Evolutionary conservation across 495 filamentous ascomycete species (phyloP).

Genomic region (Staphylotrichum tortipilum): DNA sequence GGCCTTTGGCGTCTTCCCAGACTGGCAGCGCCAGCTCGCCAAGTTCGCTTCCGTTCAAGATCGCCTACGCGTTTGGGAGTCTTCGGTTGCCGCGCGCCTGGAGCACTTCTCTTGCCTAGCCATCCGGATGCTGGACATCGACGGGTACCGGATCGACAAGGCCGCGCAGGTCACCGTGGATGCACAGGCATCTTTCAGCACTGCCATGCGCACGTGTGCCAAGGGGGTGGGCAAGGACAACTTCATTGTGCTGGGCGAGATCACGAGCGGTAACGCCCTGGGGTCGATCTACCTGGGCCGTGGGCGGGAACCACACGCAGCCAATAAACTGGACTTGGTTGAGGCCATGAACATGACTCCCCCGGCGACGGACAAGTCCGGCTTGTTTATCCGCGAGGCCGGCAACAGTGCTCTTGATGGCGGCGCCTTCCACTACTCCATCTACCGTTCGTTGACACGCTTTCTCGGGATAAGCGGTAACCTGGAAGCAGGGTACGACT

Average conservation of each 20-base stretch:
- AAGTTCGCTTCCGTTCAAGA: conserved; percentile 73
- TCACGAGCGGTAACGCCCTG: conserved; percentile 54
- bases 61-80: conserved; percentile 62
- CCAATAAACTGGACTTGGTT: conserved; percentile 25
- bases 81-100: conserved; percentile 50
- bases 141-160: conserved; percentile 64
- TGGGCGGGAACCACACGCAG: conserved; percentile 47
- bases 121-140: conserved; percentile 56
- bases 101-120: conserved; percentile 59
- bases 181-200: conserved; percentile 50
- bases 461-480: conserved; percentile 60
- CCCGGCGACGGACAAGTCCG: conserved; percentile 16
- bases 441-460: conserved; percentile 59
- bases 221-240: conserved; percentile 48
- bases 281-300: conserved; percentile 60
- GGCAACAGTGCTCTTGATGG: conserved; percentile 54
- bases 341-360: conserved; percentile 15
- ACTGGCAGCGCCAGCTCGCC: conserved; percentile 57
- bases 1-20: conserved; percentile 59
- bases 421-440: conserved; percentile 62
- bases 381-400: conserved; percentile 48
- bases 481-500: conserved; percentile 51
- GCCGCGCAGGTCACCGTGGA: conserved; percentile 59
- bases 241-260: conserved; percentile 58
- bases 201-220: conserved; percentile 50